These are phyloP conservation scores for Candida boleticola DNA, from an alignment of 805 yeast species.

Conservation along the genomic window DNA sequence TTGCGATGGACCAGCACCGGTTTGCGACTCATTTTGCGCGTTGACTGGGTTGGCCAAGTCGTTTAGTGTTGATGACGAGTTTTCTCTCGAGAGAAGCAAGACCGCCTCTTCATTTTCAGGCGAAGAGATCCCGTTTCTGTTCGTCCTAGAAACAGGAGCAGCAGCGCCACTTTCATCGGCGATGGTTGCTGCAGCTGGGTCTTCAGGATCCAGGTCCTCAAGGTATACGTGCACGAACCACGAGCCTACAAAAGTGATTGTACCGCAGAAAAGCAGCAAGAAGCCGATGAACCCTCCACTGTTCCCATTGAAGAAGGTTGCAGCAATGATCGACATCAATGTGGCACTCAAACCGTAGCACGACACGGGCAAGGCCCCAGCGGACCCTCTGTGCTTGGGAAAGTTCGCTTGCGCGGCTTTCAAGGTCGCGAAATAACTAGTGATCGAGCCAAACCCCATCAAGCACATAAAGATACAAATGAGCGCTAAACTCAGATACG, in stretches of 20 bases:
- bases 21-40: neutral
- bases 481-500: slow-evolving; percentile 36
- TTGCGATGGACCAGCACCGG: neutral
- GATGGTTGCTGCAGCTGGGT: slow-evolving; percentile 4
- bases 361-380: slow-evolving; percentile 67
- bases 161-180: slow-evolving; percentile 4
- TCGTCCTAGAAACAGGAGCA: neutral
- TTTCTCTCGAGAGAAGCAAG: slow-evolving; percentile 4
- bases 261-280: slow-evolving; percentile 53
- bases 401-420: slow-evolving; percentile 62
- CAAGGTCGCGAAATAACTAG: slow-evolving; percentile 56
- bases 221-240: slow-evolving; percentile 42
- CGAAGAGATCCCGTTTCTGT: slow-evolving; percentile 14
- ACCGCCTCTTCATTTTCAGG: slow-evolving; percentile 3
- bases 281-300: slow-evolving; percentile 56
- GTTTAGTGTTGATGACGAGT: slow-evolving; percentile 3
- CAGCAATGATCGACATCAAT: slow-evolving; percentile 56
- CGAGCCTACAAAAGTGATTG: slow-evolving; percentile 41
- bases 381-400: slow-evolving; percentile 68
- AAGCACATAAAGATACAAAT: slow-evolving; percentile 49
- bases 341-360: slow-evolving; percentile 72
- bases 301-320: slow-evolving; percentile 49
- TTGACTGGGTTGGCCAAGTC: too few species aligned
- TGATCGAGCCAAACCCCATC: slow-evolving; percentile 67
- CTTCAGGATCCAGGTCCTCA: slow-evolving; percentile 25